Percentiles rank a stretch among this genome's conserved stretches.
Conservation (phyloP, 2,329 filamentous ascomycete species). For the Penicillium digitatum region DNA sequence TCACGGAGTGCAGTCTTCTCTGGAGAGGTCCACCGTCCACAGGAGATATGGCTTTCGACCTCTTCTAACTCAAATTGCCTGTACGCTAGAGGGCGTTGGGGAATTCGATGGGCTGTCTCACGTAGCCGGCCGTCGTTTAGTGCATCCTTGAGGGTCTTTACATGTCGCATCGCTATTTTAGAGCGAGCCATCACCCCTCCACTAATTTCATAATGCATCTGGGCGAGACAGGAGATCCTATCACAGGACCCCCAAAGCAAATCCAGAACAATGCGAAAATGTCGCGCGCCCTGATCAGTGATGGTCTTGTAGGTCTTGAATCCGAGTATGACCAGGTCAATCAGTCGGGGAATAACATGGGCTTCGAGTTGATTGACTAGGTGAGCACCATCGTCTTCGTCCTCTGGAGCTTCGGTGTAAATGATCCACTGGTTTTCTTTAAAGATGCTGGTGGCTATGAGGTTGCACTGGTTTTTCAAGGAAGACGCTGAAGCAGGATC, state of each 20-base stretch:
- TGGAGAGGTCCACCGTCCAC: neutral
- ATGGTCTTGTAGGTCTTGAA: slow-evolving; percentile 10
- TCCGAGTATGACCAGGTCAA: slow-evolving; percentile 9
- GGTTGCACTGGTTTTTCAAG: neutral
- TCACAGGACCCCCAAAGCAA: slow-evolving; percentile 9
- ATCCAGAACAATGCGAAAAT: slow-evolving; percentile 8
- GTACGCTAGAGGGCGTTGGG: neutral
- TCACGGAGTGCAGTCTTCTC: neutral
- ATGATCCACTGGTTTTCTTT: slow-evolving; percentile 7
- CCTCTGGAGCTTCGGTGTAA: slow-evolving; percentile 8
- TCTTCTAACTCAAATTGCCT: neutral
- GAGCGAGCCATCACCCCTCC: neutral
- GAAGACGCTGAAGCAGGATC: neutral
- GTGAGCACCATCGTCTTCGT: neutral
- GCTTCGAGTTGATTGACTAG: slow-evolving; percentile 18
- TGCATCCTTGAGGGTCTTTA: slow-evolving; percentile 6
- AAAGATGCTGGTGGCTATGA: slow-evolving; percentile 4
- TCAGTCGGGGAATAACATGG: slow-evolving; percentile 13
- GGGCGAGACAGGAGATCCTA: neutral
- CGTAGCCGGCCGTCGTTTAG: slow-evolving; percentile 1
- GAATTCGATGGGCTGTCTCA: neutral
- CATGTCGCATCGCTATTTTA: neutral
- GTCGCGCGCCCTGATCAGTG: neutral
- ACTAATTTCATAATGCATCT: neutral
- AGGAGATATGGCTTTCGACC: neutral